phyloP scores from a whole-genome alignment of 2,329 filamentous ascomycete genomes.

The Dactylellina haptotyla region DNA sequence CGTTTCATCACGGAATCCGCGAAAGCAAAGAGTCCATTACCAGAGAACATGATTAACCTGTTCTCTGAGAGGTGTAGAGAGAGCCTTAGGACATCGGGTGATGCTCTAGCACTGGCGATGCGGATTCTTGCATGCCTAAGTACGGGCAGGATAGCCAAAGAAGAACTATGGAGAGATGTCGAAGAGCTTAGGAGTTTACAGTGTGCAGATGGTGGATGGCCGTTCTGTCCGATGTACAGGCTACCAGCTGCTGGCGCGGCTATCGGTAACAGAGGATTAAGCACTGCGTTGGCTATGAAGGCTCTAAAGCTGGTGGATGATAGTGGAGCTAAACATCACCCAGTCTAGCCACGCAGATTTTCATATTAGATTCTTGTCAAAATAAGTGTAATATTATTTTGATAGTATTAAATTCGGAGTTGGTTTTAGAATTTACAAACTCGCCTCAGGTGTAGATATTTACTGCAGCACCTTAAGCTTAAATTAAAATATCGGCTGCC shows the following conservation, averaged over 20 bases:
- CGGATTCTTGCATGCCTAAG: not conserved
- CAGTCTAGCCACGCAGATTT: too few species aligned
- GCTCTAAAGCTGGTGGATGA: too few species aligned
- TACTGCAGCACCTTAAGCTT: too few species aligned
- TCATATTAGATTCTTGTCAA: too few species aligned
- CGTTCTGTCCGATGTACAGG: not conserved
- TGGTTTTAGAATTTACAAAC: too few species aligned
- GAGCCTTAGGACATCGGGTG: not conserved
- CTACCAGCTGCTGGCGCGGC: not conserved
- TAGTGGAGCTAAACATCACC: too few species aligned
- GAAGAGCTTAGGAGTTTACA: not conserved
- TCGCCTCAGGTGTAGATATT: too few species aligned
- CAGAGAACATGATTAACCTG: not conserved
- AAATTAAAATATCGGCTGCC: too few species aligned
- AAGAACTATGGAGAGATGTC: not conserved
- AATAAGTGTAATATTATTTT: too few species aligned
- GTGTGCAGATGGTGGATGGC: constrained; percentile 1
- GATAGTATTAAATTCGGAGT: too few species aligned
- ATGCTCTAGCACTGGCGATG: not conserved
- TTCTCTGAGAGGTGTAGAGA: not conserved
- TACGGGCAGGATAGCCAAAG: not conserved
- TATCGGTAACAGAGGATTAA: not conserved
- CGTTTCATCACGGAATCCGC: not conserved
- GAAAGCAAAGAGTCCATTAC: not conserved
- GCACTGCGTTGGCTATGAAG: not conserved